phyloP scores from a whole-genome alignment of 2,329 filamentous ascomycete genomes.

The Fusarium nisikadoi region DNA sequence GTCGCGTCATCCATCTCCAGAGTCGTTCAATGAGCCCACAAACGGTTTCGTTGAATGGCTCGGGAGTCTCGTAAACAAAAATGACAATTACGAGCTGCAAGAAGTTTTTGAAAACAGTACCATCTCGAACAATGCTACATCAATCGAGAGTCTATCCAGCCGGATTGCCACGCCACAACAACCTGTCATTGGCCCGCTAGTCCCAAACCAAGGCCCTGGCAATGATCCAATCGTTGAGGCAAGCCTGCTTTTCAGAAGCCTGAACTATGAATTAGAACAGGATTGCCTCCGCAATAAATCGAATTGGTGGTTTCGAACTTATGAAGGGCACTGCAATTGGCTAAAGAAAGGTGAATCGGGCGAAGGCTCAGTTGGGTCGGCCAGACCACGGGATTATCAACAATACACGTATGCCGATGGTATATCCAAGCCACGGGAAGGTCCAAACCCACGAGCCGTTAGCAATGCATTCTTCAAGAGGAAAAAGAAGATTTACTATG shows the following conservation, averaged over 20 bases:
- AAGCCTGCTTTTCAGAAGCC: neutral
- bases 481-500: neutral
- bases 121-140: accelerated
- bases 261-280: neutral
- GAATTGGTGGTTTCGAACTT: neutral
- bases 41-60: neutral
- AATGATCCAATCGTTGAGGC: neutral
- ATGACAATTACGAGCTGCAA: accelerated
- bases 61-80: accelerated
- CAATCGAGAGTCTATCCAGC: accelerated
- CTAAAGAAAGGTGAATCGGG: neutral
- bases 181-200: accelerated
- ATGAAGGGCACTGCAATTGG: neutral
- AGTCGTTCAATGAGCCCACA: accelerated
- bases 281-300: neutral
- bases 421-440: accelerated
- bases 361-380: neutral
- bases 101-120: accelerated
- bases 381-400: neutral
- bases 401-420: neutral
- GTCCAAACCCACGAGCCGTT: accelerated
- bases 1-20: too few species aligned
- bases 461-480: neutral
- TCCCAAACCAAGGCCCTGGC: neutral
- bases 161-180: neutral